These are phyloP conservation scores for Escovopsis weberi DNA, from an alignment of 2,329 filamentous ascomycete genomes.

Conservation along the genomic window DNA sequence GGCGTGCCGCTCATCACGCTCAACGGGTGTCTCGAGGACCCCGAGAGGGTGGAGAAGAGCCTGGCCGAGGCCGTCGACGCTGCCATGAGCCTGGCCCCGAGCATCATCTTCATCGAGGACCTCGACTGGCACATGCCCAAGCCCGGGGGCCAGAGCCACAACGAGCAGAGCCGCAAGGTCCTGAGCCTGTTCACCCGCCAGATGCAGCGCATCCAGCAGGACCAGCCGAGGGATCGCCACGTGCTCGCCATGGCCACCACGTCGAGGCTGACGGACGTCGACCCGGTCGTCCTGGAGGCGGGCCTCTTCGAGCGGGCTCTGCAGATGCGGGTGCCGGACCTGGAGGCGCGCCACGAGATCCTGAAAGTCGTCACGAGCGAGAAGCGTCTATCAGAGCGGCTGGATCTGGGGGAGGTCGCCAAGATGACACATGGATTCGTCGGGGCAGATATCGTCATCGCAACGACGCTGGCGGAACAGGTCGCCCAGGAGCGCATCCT, in stretches of 20 bases:
- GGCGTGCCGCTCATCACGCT: conserved; percentile 58
- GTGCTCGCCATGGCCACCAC: conserved; percentile 88
- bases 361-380: conserved; percentile 57
- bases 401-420: conserved; percentile 62
- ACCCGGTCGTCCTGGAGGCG: conserved; percentile 58
- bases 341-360: conserved; percentile 63
- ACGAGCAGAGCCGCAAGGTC: conserved; percentile 81
- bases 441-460: conserved; percentile 66
- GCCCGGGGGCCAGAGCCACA: conserved; percentile 57
- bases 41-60: conserved; percentile 24
- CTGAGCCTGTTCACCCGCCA: conserved; percentile 71
- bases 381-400: conserved; percentile 47
- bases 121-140: conserved; percentile 78
- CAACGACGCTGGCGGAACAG: conserved; percentile 33
- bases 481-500: conserved; percentile 20
- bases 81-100: conserved; percentile 72
- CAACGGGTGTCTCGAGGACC: conserved; percentile 20
- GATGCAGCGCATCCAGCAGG: conserved; percentile 66
- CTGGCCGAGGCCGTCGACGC: conserved; percentile 45
- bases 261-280: conserved; percentile 73
- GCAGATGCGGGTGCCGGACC: conserved; percentile 75
- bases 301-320: conserved; percentile 74
- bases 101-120: conserved; percentile 81
- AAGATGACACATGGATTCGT: conserved; percentile 87
- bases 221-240: conserved; percentile 54